Base-by-base conservation (phyloP, 805 yeast species). In the Ogataea trehaloabstinens region DNA sequence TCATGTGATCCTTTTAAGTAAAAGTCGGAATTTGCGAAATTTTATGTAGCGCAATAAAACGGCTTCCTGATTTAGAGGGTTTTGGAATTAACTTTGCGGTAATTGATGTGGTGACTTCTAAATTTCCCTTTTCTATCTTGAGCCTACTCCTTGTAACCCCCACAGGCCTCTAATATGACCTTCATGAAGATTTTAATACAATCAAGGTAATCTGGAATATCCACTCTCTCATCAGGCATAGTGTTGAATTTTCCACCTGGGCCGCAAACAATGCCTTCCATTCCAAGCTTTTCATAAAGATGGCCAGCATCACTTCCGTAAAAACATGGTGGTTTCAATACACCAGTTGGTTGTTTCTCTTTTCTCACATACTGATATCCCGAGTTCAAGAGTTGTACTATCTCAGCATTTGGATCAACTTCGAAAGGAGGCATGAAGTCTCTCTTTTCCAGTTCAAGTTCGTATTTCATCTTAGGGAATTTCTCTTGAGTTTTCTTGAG, bases 221-320 rank as follows among this genome's bases (percentile, higher is more conserved):
- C 56, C 10, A 52, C 56, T 16, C 45, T 37, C 29, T 52, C 56
- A 35, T 52, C 54, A 2, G 56, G 56, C 56, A 52, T 52, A 6
- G 56, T 52, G 38, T 52, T 52, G 34, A 37, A 51, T 28, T 52
- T 52, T 10, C 57, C 57, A 29, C 57, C 57, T 3, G 57, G 57
- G 4, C 57, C 57, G 38, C 55, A 51, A 17, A 52, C 57, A 17
- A 52, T 40, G 15, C 57, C 57, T 34, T 52, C 49, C 52, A 52
- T 39, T 17, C 43, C 48, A 12, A 52, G 40, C 36, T 52, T 49
- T 36, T 52, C 51, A 24, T 52, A 52, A 16, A 52, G 36, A 30
- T 49, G 54, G 20, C 57, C 57, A 8, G 57, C 55, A 40, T 51
- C 57, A 35, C 54, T 49, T 4, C 57, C 57, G 34, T 52, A 52